Conservation (phyloP, 805 yeast species). For the Saccharomycopsis microspora region DNA sequence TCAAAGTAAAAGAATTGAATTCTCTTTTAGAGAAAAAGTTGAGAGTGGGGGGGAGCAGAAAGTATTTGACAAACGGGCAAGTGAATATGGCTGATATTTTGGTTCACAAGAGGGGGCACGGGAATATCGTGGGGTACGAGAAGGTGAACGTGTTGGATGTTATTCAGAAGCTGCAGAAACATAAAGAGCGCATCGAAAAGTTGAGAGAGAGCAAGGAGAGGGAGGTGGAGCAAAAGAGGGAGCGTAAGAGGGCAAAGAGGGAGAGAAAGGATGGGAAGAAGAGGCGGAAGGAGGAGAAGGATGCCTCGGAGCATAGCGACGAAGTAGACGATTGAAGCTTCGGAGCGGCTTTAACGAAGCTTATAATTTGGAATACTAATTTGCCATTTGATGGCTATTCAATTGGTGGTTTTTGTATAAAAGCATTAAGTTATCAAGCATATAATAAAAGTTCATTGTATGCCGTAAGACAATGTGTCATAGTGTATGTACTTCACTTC, state of each 20-base stretch:
- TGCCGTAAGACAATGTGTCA: too few species aligned
- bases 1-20: constrained; percentile 39
- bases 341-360: neutral
- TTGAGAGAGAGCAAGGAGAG: constrained; percentile 11
- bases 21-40: constrained; percentile 39
- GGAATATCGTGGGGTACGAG: constrained; percentile 57
- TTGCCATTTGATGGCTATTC: too few species aligned
- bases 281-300: constrained; percentile 4
- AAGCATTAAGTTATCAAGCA: too few species aligned
- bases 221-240: constrained; percentile 5
- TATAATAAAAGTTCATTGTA: too few species aligned
- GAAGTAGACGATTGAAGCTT: constrained; percentile 1
- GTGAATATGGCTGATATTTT: constrained; percentile 69
- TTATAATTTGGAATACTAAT: too few species aligned
- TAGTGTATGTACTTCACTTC: too few species aligned
- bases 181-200: constrained; percentile 11
- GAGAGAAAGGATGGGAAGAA: constrained; percentile 8
- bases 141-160: constrained; percentile 58
- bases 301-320: neutral
- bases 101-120: constrained; percentile 55
- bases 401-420: too few species aligned
- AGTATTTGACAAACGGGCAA: constrained; percentile 72
- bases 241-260: constrained; percentile 4
- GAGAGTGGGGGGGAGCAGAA: constrained; percentile 24
- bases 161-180: constrained; percentile 26